Evolutionary conservation across 1,284 basidiomycete genomes (phyloP).

Genomic region (Heterobasidion occidentale): DNA sequence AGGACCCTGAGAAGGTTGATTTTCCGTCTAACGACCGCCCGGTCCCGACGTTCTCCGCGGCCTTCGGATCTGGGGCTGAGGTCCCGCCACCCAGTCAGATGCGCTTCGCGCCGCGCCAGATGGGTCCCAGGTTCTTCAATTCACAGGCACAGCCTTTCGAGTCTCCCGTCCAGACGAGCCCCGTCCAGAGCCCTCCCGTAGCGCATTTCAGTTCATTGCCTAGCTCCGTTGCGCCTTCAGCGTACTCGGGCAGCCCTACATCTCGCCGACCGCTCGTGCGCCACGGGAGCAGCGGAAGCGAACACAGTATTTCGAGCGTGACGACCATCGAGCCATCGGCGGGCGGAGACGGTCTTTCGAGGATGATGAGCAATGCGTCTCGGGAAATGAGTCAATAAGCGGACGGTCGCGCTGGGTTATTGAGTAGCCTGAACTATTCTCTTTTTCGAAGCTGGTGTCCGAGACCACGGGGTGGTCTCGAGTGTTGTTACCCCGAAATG

Average conservation of each 20-base stretch:
- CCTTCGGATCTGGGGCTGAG: conserved; percentile 34
- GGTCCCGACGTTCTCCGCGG: conserved; percentile 46
- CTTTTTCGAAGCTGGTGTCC: not conserved
- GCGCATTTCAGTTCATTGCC: conserved; percentile 2
- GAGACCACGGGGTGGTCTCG: not conserved
- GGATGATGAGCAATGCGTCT: conserved; percentile 8
- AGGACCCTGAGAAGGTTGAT: conserved; percentile 55
- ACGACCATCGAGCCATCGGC: not conserved
- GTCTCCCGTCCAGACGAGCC: conserved; percentile 4
- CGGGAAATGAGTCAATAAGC: conserved; percentile 2
- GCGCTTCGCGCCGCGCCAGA: conserved; percentile 26
- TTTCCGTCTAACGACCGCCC: conserved; percentile 48
- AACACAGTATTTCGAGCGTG: not conserved
- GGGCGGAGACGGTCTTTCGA: not conserved
- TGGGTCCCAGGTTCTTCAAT: conserved; percentile 45
- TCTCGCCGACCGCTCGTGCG: conserved; percentile 3
- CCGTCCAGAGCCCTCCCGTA: conserved; percentile 2
- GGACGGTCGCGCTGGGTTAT: conserved; percentile 44
- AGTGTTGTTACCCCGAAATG: not conserved
- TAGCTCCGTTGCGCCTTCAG: not conserved
- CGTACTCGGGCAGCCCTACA: not conserved
- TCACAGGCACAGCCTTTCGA: conserved; percentile 34
- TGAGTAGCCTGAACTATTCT: conserved; percentile 27
- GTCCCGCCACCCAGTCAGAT: conserved; percentile 32
- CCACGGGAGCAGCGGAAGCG: conserved; percentile 12